Evolutionary conservation across 2,329 filamentous ascomycete genomes (phyloP), one percentile per base, ranked within the genome.

Genomic region (Fusarium sp.): DNA sequence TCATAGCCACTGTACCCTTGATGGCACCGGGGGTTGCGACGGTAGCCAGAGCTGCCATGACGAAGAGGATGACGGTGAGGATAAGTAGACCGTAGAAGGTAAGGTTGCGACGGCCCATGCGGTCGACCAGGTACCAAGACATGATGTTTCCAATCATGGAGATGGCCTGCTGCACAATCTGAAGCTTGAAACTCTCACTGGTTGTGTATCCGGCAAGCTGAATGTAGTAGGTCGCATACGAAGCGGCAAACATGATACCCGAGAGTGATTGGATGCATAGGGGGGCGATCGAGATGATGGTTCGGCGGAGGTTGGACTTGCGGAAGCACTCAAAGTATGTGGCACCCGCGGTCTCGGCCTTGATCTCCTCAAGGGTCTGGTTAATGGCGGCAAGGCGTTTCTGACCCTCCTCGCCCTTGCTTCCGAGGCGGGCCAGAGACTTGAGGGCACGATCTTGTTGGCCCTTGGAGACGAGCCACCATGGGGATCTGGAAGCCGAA

Each of bases 211-310:
- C 84, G 11, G 85, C 84, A 3, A 86, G 76, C 66, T 86, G 81
- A 57, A 82, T 77, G 71, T 85, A 86, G 74, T 86, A 86, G 3
- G 84, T 85, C n/a, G 77, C 76, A 68, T 86, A 86, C 8, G 76
- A 72, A 2, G 81, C 75, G 1, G 80, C 76, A 30, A 85, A 85
- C 27, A 78, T 70, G 30, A 83, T 78, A 9, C 83, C 84, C 3
- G 76, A 78, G 4, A 84, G 72, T 1, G 77, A 74, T 67, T 84
- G 82, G 54, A 84, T 82, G 38, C 73, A 78, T 7, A 84, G 70
- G 7, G 83, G 82, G 5, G 78, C 75, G 27, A 84, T 80, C 15
- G 80, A 81, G 63, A 86, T 80, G 37, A 85, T 76, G 2, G 84
- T 86, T 15, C 84, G 80, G 8, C 82, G 81, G 0, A 84, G 75